Percentiles rank a stretch among this genome's conserved stretches.
phyloP scores from a whole-genome alignment of 2,329 filamentous ascomycete genomes.

The Neonectria hederae region DNA sequence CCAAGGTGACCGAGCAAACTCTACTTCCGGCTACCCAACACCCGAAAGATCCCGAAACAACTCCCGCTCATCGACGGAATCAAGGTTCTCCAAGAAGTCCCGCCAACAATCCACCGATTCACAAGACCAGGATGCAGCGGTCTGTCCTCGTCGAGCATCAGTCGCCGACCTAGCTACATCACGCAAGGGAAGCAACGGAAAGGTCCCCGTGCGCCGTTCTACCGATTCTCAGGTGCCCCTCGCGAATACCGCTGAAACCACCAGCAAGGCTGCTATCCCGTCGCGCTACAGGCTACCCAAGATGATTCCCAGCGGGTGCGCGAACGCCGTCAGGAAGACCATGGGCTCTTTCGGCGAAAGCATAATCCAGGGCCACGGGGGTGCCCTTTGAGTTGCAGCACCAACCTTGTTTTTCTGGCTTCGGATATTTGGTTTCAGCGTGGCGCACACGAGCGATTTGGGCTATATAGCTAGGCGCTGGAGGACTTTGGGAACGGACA shows the following conservation, averaged over 20 bases:
- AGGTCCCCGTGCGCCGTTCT: conserved; percentile 12
- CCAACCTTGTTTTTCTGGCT: background rate
- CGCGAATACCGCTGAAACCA: background rate
- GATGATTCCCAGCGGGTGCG: conserved; percentile 18
- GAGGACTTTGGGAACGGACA: background rate
- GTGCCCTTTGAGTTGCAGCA: background rate
- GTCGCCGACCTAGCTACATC: conserved; percentile 10
- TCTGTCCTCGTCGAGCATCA: conserved; percentile 14
- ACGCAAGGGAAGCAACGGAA: conserved; percentile 11
- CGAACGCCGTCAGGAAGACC: conserved; percentile 9
- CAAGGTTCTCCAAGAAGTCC: conserved; percentile 5
- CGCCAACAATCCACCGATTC: background rate
- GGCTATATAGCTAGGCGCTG: background rate
- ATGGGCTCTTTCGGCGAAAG: conserved; percentile 18
- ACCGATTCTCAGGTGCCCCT: conserved; percentile 11
- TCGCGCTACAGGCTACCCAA: conserved; percentile 20
- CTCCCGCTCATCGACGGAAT: conserved; percentile 15
- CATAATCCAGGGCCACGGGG: conserved; percentile 5
- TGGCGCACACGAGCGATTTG: conserved; percentile 1
- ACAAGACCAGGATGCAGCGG: background rate
- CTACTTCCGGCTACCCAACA: conserved; percentile 4
- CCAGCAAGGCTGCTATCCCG: background rate
- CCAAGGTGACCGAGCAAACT: background rate
- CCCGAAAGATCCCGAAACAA: conserved; percentile 16
- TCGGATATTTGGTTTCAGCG: background rate